Evolutionary conservation across 2,329 filamentous ascomycete genomes (phyloP).

Genomic region (Pestalotiopsis sp.): DNA sequence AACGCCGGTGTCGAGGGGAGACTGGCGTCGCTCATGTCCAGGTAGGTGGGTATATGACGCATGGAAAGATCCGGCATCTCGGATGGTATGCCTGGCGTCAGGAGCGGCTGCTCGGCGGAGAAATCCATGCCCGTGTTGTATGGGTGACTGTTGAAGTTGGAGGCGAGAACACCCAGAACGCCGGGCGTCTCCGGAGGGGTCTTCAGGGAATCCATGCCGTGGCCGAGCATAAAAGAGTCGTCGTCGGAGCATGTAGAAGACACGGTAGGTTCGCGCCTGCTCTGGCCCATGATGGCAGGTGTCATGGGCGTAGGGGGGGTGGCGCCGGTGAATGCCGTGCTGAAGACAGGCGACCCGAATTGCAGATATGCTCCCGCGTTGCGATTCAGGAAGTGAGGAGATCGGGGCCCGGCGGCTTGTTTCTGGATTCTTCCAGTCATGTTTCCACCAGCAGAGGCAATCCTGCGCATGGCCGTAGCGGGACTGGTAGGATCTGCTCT

Average conservation of each 20-base stretch:
- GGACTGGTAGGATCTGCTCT: conserved; percentile 48
- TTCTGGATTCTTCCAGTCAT: conserved; percentile 46
- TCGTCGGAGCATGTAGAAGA: conserved; percentile 43
- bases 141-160: conserved; percentile 39
- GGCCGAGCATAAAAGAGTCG: conserved; percentile 33
- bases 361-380: conserved; percentile 49
- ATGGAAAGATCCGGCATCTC: conserved; percentile 47
- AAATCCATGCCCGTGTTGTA: conserved; percentile 27
- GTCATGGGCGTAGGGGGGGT: conserved; percentile 55
- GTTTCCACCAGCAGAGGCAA: conserved; percentile 52
- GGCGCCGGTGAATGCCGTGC: conserved; percentile 39
- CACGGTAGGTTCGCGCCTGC: conserved; percentile 41
- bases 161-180: conserved; percentile 42
- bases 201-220: conserved; percentile 44
- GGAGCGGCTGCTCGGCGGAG: conserved; percentile 49
- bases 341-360: conserved; percentile 37
- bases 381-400: conserved; percentile 47
- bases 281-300: conserved; percentile 42
- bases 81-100: conserved; percentile 51
- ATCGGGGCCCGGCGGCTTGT: conserved; percentile 40
- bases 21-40: conserved; percentile 38
- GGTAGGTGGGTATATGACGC: conserved; percentile 46
- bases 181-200: conserved; percentile 59
- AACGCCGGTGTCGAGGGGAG: conserved; percentile 54
- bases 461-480: conserved; percentile 49